Conservation (phyloP, 257 asterid genomes). For the Gentiana dahurica region DNA sequence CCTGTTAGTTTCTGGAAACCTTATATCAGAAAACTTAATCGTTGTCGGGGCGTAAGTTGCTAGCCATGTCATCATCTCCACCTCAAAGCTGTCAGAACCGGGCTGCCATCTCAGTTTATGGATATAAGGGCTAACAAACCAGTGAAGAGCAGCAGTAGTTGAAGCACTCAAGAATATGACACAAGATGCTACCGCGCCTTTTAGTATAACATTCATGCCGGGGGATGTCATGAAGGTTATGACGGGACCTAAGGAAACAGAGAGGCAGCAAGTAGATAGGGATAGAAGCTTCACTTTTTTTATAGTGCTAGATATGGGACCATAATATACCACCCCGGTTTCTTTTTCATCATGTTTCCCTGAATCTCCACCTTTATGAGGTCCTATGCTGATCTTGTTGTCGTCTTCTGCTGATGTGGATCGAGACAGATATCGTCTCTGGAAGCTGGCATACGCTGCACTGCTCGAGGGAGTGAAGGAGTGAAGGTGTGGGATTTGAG, state of each 20-base stretch:
- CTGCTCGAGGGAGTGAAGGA: constrained; percentile 12
- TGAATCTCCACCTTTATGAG: constrained; percentile 36
- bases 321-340: constrained; percentile 46
- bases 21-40: constrained; percentile 77
- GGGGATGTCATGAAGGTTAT: constrained; percentile 91
- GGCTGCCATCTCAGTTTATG: constrained; percentile 94
- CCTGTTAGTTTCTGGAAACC: constrained; percentile 5
- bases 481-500: not conserved
- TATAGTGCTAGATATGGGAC: constrained; percentile 77
- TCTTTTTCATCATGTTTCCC: constrained; percentile 19
- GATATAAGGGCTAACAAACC: constrained; percentile 93
- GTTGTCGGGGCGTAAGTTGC: constrained; percentile 55
- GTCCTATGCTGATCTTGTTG: constrained; percentile 52
- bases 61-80: constrained; percentile 91
- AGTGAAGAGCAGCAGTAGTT: constrained; percentile 82
- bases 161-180: constrained; percentile 83
- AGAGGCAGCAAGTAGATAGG: constrained; percentile 91
- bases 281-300: constrained; percentile 95
- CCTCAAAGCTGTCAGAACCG: constrained; percentile 89
- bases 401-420: constrained; percentile 26
- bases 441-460: constrained; percentile 16
- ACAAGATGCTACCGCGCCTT: constrained; percentile 90
- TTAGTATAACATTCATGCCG: constrained; percentile 61
- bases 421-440: constrained; percentile 40
- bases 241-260: constrained; percentile 86